Evolutionary conservation across 768 basidiomycete species (phyloP), one percentile per base, ranked within the genome.

Genomic region (Boletus rubropictus): DNA sequence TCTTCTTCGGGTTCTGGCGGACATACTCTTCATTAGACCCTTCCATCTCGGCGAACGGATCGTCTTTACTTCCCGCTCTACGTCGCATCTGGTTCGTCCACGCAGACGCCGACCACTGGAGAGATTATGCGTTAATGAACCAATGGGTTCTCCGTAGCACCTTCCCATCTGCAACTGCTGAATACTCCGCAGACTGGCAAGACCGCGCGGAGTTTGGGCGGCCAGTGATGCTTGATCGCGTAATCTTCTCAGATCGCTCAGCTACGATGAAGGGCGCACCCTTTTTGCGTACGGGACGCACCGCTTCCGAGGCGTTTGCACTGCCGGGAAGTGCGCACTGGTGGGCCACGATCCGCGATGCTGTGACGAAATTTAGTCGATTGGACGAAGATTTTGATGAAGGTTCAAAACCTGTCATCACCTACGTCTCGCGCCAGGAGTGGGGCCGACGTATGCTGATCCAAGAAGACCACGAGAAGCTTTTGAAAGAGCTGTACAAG

Each of bases 51-150:
- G 54, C 77, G 0, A 68, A 74, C 37, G 91, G 89, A 7, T 76
- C 77, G 39, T 88, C 89, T 1, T 65, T 72, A 5, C 81, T 96
- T 28, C 86, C 89, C 1, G 73, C 85, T 2, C 78, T 84, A 0
- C 79, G 84, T 0, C 84, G 87, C 11, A 69, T 93, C 54, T 65
- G 90, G 55, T 92, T 96, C 68, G 73, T 81, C 37, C 84, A 84
- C 50, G 66, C 86, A 11, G 81, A 85, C 53, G 79, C 81, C 10
- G 76, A 73, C 42, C 82, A 89, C 56, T 96, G 92, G 92, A 80
- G 89, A 17, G 93, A 96, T 67, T 92, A 93, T 52, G 82, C 93
- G 6, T 69, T 74, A 29, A 92, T 96, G 91, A 95, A 95, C 65
- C 80, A 93, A 69, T 89, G 80, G 76, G 79, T 93, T 39, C 71